phyloP scores from a whole-genome alignment of 2,329 filamentous ascomycete species.

The Colletotrichum noveboracense region DNA sequence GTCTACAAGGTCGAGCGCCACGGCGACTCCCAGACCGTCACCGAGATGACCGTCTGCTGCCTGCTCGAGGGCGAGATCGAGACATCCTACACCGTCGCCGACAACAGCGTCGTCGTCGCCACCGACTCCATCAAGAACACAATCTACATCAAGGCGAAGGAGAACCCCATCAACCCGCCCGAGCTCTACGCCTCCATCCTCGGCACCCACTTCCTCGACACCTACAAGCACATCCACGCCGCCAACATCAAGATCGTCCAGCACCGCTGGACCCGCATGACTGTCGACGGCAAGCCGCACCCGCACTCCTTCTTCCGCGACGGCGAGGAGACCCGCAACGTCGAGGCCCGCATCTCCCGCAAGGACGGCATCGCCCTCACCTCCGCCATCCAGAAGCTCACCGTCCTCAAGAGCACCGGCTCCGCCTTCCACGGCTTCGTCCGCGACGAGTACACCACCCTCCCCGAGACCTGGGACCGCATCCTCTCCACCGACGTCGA shows the following conservation, averaged over 20 bases:
- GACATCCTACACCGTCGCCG: constrained; percentile 85
- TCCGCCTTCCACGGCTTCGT: constrained; percentile 96
- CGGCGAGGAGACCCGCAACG: constrained; percentile 84
- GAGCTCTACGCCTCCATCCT: constrained; percentile 90
- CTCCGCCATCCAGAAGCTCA: constrained; percentile 80
- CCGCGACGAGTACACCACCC: constrained; percentile 89
- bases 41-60: constrained; percentile 94
- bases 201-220: constrained; percentile 86
- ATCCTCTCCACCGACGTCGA: constrained; percentile 95
- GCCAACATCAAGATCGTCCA: constrained; percentile 83
- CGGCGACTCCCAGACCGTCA: constrained; percentile 80
- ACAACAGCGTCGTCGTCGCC: constrained; percentile 94
- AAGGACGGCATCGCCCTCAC: constrained; percentile 74
- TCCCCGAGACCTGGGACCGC: constrained; percentile 91
- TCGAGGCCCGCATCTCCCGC: constrained; percentile 74
- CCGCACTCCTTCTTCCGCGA: constrained; percentile 95
- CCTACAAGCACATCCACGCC: constrained; percentile 85
- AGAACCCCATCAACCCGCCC: constrained; percentile 88
- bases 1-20: constrained; percentile 93
- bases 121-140: constrained; percentile 99
- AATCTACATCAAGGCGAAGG: constrained; percentile 92
- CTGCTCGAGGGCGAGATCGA: constrained; percentile 94
- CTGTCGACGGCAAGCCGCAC: constrained; percentile 85
- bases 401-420: constrained; percentile 95
- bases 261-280: constrained; percentile 92